These are phyloP conservation scores for Fusarium mexicanum DNA, from an alignment of 2,329 filamentous ascomycete species.

Conservation along the genomic window DNA sequence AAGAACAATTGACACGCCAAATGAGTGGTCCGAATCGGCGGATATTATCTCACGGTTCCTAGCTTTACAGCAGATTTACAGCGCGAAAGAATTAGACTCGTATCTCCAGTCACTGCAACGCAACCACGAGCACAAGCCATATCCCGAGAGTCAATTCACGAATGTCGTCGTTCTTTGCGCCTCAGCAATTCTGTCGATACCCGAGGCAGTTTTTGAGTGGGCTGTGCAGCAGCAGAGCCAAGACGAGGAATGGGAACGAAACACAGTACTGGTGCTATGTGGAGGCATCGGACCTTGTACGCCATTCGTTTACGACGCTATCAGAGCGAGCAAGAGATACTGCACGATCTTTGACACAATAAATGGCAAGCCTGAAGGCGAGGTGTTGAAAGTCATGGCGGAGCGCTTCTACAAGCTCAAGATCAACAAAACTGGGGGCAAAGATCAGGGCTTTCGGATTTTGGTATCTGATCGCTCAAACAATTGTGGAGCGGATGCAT, in stretches of 20 bases:
- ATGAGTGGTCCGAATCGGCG: not conserved
- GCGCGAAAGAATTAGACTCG: not conserved
- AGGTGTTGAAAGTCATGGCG: slow-evolving; percentile 11
- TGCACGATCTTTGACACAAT: not conserved
- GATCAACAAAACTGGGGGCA: fast-evolving
- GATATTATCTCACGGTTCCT: slow-evolving; percentile 1
- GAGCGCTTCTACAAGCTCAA: not conserved
- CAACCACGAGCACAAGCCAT: fast-evolving
- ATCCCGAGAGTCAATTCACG: fast-evolving
- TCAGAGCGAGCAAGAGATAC: slow-evolving; percentile 8
- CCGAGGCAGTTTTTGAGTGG: slow-evolving; percentile 22
- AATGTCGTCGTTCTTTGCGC: slow-evolving; percentile 11
- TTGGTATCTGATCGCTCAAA: not conserved
- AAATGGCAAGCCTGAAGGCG: not conserved
- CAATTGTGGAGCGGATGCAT: not conserved
- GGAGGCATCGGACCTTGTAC: slow-evolving; percentile 16
- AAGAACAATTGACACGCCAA: fast-evolving
- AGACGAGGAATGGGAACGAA: not conserved
- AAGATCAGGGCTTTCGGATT: not conserved
- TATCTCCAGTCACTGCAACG: not conserved
- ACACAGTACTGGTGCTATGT: not conserved
- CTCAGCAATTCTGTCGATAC: slow-evolving; percentile 15
- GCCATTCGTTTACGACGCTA: slow-evolving; percentile 1
- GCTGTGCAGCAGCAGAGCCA: not conserved
- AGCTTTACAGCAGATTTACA: slow-evolving; percentile 12